Percentiles rank a stretch among this genome's conserved stretches.
Conservation (phyloP, 2,329 filamentous ascomycete genomes). For the Colletotrichum gigasporum region DNA sequence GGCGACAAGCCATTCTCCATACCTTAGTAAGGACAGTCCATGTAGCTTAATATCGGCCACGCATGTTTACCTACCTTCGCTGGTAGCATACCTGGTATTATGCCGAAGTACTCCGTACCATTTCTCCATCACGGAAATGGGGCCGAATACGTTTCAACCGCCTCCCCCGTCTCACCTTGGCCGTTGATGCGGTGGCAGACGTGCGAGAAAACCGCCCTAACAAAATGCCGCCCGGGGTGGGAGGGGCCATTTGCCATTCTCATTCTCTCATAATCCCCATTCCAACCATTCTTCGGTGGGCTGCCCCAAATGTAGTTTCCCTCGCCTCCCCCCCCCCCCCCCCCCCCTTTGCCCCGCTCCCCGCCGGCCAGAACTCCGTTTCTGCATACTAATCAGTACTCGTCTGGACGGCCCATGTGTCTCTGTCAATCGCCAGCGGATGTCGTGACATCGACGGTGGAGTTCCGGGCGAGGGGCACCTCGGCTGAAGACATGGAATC, state of each 20-base stretch:
- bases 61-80: too few species aligned
- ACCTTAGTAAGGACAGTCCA: too few species aligned
- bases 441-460: slow-evolving; percentile 22
- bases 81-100: too few species aligned
- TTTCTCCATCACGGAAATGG: neutral
- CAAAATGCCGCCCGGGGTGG: neutral
- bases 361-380: slow-evolving; percentile 17
- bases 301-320: slow-evolving; percentile 14
- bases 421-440: slow-evolving; percentile 10
- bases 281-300: slow-evolving; percentile 13
- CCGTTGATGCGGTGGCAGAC: slow-evolving; percentile 7
- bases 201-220: neutral
- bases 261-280: too few species aligned
- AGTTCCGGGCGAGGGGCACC: neutral
- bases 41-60: too few species aligned
- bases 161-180: slow-evolving; percentile 5
- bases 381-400: slow-evolving; percentile 16
- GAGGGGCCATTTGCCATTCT: too few species aligned
- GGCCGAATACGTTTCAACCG: slow-evolving; percentile 19
- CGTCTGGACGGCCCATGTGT: too few species aligned
- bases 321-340: neutral
- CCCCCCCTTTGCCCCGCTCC: slow-evolving; percentile 10
- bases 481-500: slow-evolving; percentile 20
- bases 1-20: neutral
- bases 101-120: too few species aligned